Conservation (phyloP, 2,329 filamentous ascomycete genomes). For the Elsinoe perseae region DNA sequence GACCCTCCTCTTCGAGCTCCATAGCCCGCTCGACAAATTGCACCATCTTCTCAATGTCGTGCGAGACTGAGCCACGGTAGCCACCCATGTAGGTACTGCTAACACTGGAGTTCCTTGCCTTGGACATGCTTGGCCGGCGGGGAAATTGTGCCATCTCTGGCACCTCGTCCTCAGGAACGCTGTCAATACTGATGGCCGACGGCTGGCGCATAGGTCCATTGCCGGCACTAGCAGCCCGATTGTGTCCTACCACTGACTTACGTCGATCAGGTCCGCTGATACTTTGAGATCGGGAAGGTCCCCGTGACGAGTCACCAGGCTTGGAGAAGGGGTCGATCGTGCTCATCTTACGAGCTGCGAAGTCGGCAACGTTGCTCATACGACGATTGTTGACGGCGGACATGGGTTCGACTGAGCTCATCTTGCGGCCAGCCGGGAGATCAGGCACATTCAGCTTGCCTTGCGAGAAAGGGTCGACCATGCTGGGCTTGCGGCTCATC, state of each 20-base stretch:
- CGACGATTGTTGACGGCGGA: neutral
- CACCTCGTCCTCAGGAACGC: conserved; percentile 11
- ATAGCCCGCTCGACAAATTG: conserved; percentile 14
- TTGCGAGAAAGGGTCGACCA: conserved; percentile 4
- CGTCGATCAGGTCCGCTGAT: neutral
- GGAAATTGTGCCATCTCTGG: conserved; percentile 9
- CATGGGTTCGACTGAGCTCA: conserved; percentile 4
- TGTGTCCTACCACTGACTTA: neutral
- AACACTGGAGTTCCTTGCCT: conserved; percentile 1
- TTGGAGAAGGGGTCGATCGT: conserved; percentile 9
- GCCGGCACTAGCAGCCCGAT: neutral
- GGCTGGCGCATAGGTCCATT: neutral
- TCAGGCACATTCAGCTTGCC: neutral
- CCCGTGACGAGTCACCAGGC: neutral
- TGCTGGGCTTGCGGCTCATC: conserved; percentile 2
- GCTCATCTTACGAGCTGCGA: conserved; percentile 7
- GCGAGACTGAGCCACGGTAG: conserved; percentile 13
- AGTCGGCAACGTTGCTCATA: conserved; percentile 8
- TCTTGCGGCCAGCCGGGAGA: neutral
- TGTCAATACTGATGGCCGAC: neutral
- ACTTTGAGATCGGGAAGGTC: neutral
- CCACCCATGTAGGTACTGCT: conserved; percentile 16
- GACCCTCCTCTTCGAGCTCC: conserved; percentile 13
- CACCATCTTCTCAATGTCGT: conserved; percentile 15
- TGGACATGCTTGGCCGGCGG: conserved; percentile 4